phyloP scores from a whole-genome alignment of 2,329 filamentous ascomycete genomes.

The Leptographium lundbergii region DNA sequence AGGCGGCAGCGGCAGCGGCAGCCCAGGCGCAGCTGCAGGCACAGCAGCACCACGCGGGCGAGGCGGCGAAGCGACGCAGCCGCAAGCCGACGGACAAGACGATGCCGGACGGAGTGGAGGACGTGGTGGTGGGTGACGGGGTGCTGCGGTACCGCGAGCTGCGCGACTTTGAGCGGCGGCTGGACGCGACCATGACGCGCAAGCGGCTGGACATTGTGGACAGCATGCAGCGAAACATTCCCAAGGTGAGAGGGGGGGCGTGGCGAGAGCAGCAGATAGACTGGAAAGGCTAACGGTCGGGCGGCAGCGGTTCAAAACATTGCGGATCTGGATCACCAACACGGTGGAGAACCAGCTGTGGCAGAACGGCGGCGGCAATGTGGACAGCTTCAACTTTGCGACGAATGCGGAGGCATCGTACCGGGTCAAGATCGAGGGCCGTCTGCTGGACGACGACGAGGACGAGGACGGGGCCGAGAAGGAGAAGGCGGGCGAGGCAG shows the following conservation, averaged over 20 bases:
- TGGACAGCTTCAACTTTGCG: conserved; percentile 71
- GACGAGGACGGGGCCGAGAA: conserved; percentile 31
- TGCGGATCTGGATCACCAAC: conserved; percentile 92
- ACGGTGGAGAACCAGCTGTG: conserved; percentile 89
- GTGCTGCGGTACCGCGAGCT: conserved; percentile 72
- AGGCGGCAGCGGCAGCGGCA: conserved; percentile 39
- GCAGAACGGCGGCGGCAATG: conserved; percentile 60
- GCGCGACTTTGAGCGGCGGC: conserved; percentile 71
- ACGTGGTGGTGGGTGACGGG: conserved; percentile 68
- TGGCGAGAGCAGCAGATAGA: background rate
- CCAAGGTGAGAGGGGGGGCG: conserved; percentile 28
- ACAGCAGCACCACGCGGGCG: conserved; percentile 41
- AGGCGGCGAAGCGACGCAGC: conserved; percentile 66
- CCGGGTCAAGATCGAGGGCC: conserved; percentile 83
- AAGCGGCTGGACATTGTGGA: conserved; percentile 89
- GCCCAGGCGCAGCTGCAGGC: conserved; percentile 39
- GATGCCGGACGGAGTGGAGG: conserved; percentile 79
- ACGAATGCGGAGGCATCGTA: conserved; percentile 68
- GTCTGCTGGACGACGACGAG: conserved; percentile 59
- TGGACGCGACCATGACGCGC: conserved; percentile 88
- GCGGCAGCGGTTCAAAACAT: conserved; percentile 58
- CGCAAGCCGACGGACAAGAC: conserved; percentile 91
- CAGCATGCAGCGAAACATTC: conserved; percentile 51
- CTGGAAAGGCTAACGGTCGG: conserved; percentile 4
- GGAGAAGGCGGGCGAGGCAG: background rate